A percentile compares a stretch with the other conserved stretches of the same genome.
phyloP scores from a whole-genome alignment of 495 filamentous ascomycete species.

The Penicillium pancosmium region DNA sequence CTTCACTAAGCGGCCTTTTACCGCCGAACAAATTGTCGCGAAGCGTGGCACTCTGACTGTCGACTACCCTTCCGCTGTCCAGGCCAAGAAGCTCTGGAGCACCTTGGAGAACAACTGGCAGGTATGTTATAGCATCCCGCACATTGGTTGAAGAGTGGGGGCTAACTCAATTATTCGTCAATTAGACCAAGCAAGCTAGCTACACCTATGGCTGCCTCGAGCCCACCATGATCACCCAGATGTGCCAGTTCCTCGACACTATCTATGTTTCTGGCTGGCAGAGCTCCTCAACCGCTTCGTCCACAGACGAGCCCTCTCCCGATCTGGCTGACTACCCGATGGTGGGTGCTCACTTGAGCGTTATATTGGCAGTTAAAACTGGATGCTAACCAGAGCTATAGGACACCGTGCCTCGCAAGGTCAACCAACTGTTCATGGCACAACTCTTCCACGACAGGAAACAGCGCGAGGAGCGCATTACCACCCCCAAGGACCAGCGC shows the following conservation, averaged over 20 bases:
- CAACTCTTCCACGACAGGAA: conserved; percentile 99
- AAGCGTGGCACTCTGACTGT: conserved; percentile 93
- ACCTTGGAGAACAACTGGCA: conserved; percentile 85
- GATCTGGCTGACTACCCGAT: conserved; percentile 99
- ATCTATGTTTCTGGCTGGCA: conserved; percentile 99
- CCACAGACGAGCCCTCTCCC: conserved; percentile 92
- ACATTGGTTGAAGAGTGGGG: background rate
- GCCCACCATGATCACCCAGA: conserved; percentile 97
- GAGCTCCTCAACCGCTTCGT: conserved; percentile 92
- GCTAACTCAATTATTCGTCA: background rate
- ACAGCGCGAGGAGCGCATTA: conserved; percentile 91
- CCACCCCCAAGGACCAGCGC: conserved; percentile 73
- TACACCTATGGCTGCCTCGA: conserved; percentile 97
- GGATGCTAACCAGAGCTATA: conserved; percentile 33
- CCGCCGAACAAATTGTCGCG: conserved; percentile 92
- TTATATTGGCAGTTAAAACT: background rate
- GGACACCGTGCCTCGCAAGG: conserved; percentile 99
- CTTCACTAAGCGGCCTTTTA: conserved; percentile 89
- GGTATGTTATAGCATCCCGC: conserved; percentile 45
- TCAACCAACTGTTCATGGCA: conserved; percentile 93
- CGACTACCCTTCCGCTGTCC: conserved; percentile 84
- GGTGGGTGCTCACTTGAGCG: conserved; percentile 50
- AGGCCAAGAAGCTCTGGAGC: conserved; percentile 92
- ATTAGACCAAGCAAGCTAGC: conserved; percentile 77
- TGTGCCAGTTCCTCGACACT: conserved; percentile 98